phyloP scores from a whole-genome alignment of 2,329 filamentous ascomycete species.

The Septoria petroselini region DNA sequence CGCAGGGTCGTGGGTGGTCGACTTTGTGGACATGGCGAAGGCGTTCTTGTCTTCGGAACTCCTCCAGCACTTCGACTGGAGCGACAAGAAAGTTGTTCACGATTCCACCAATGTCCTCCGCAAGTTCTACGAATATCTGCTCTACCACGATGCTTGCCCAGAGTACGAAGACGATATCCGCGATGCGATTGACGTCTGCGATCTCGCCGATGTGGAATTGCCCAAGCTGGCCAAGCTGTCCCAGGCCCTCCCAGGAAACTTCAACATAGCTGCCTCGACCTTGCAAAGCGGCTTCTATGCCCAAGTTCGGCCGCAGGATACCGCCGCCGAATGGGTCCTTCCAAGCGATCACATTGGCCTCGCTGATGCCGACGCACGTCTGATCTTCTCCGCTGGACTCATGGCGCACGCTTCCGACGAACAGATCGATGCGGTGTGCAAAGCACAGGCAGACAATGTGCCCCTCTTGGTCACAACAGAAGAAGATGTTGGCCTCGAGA shows the following conservation, averaged over 20 bases:
- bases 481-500: constrained; percentile 59
- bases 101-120: constrained; percentile 65
- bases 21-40: constrained; percentile 73
- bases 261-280: constrained; percentile 71
- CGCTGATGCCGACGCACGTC: constrained; percentile 46
- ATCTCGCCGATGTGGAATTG: constrained; percentile 64
- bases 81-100: constrained; percentile 52
- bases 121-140: constrained; percentile 85
- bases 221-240: constrained; percentile 55
- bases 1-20: constrained; percentile 63
- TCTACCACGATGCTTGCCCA: constrained; percentile 79
- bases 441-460: constrained; percentile 19
- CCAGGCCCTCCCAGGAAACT: constrained; percentile 65
- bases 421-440: constrained; percentile 24
- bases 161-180: constrained; percentile 70
- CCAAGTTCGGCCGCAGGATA: constrained; percentile 10
- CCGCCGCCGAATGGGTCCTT: constrained; percentile 31
- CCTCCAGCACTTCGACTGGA: constrained; percentile 52
- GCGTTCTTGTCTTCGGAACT: constrained; percentile 60
- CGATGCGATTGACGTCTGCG: constrained; percentile 64
- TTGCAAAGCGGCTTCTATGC: constrained; percentile 60
- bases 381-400: constrained; percentile 52
- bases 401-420: constrained; percentile 44
- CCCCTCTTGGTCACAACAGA: constrained; percentile 41
- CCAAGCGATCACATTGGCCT: constrained; percentile 36